phyloP scores from a whole-genome alignment of 208 protist species.

The Acanthamoeba lenticulata region DNA sequence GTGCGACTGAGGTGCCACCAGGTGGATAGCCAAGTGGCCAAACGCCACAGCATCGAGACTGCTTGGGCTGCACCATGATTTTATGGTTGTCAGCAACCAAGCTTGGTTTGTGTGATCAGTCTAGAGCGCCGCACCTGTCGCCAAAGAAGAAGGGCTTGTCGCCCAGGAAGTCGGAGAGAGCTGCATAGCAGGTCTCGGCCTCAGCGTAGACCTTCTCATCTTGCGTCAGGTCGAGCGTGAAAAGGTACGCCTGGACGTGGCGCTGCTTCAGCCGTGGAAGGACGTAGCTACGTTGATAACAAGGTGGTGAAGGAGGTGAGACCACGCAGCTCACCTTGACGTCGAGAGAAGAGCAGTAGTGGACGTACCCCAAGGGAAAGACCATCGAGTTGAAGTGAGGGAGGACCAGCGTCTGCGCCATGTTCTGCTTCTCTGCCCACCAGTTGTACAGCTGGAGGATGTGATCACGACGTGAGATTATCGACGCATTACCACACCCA shows the following conservation, averaged over 20 bases:
- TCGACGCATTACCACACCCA: neutral
- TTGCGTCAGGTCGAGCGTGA: neutral
- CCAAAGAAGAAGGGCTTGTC: slow-evolving; percentile 24
- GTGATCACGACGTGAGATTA: no score
- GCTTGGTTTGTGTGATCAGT: no score
- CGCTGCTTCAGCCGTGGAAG: neutral
- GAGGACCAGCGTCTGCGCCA: neutral
- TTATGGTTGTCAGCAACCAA: no score
- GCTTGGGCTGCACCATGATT: neutral
- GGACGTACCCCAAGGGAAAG: neutral
- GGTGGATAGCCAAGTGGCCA: neutral
- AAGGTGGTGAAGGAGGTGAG: neutral
- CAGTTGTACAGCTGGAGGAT: neutral
- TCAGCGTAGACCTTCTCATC: neutral
- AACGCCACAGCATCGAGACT: neutral
- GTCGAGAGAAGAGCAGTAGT: neutral
- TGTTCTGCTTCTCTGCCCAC: neutral
- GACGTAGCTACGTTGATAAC: neutral
- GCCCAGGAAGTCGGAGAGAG: neutral
- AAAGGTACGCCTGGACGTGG: neutral
- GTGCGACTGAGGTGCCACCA: neutral
- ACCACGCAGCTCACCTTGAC: no score
- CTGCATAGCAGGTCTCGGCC: neutral
- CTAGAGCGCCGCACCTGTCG: neutral
- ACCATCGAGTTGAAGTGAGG: slow-evolving; percentile 9